Base-by-base conservation (phyloP, 1,139 yeast genomes). In the Geotrichum siamense region DNA sequence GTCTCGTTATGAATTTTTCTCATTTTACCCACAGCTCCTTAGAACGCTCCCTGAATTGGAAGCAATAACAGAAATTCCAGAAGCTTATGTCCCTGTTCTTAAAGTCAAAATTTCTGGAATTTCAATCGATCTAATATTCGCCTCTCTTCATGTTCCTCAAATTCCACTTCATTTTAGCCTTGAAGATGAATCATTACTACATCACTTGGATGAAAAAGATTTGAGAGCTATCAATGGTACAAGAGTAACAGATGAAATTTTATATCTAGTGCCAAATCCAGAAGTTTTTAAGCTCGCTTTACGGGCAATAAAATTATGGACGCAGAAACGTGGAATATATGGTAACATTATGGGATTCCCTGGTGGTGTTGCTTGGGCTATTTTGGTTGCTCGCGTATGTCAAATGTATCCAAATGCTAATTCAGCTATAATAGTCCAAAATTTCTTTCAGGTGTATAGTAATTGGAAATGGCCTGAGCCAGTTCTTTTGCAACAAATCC, bases 321-420 rank as follows among this genome's bases (percentile, higher is more conserved):
- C 98, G 0, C 91, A 87, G 59, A 77, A 86, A 55, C 73, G 96
- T 48, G 97, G 96, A 0, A 76, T 89, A 13, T 91, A 91, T 63
- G 96, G 85, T 3, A 91, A 91, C 59, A 82, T 91, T 38, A 85
- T 82, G 71, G 98, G 98, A 0, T 91, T 91, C 64, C 98, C 97
- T 1, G 98, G 98, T 55, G 98, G 98, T 62, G 97, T 91, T 31
- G 97, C 98, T 0, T 91, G 98, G 98, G 98, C 98, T 1, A 91
- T 91, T 96, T 65, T 91, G 38, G 96, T 87, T 5, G 98, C 97
- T 0, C 74, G 98, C 56, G 86, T 91, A 23, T 91, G 97, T 61
- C 98, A 91, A 60, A 66, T 91, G 38, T 91, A 89, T 59, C 98
- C 98, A 2, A 89, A 89, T 63, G 95, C 97, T 0, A 94, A 87